Base-by-base conservation (phyloP, 176 grass and related monocot species). In the Urochloa ruziziensis region DNA sequence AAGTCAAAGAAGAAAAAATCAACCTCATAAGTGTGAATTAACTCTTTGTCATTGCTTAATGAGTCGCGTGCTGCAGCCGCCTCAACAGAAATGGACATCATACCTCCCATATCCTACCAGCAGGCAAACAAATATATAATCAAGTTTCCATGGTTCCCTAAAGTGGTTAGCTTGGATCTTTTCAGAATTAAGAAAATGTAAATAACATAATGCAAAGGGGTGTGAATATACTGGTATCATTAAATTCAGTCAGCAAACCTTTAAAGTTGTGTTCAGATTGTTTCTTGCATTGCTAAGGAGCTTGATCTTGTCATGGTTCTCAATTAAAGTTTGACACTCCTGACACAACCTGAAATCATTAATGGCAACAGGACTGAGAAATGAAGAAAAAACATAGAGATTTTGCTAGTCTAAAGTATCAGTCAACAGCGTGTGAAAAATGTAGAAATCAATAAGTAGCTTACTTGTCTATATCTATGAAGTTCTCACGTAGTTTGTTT, bases 21-120 rank as follows among this genome's bases (percentile, higher is more conserved):
- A 77, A 99, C 97, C 97, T 99, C 93, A 59, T 91, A 99, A 59
- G 93, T 99, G 81, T 94, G 91, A 85, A 99, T 99, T 60, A 99
- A 88, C 76, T 99, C 93, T 69, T 91, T 99, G 84, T 96, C 97
- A 76, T 99, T 82, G 5, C 80, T 99, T 83, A 96, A 87, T 47
- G 93, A 99, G 76, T 94, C 89, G 49, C 77, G 93, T 81, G 97
- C 93, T 83, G 97, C 97, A 77, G 89, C 87, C 62, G 97, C 93
- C 85, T 99, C 97, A 83, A 99, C 93, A 94, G 97, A 99, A 91
- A 99, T 99, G 14, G 93, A 99, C 97, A 99, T 99, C 97, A 99
- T 99, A 70, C 97, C 97, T 88, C 91, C 93, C 44, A 99, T 89
- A 85, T 99, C 97, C 97, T 99, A 78, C 47, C 29, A 88, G 69